Base-by-base conservation (phyloP, 257 asterid species). In the Cordia subcordata region DNA sequence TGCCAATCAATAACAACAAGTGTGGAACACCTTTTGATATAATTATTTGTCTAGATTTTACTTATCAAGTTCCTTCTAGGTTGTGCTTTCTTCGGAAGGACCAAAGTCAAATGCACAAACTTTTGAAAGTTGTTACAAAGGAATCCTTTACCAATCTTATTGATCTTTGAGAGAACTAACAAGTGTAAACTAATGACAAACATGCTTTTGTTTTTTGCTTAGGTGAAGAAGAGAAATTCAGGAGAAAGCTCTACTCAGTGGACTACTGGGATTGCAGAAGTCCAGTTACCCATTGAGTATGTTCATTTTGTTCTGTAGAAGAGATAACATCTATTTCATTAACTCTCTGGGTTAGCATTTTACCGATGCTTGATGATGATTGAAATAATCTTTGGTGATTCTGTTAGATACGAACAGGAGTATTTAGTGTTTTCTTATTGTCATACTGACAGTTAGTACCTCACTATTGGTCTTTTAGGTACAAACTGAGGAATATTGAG, bases 181-280 rank as follows among this genome's bases (percentile, higher is more conserved):
- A 27, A 27, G 6, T 27, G n/a, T n/a, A 17, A 21, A 49, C 5
- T 13, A n/a, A 49, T 18, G 54, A 16, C 2, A 22, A n/a, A 23
- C 59, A 21, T 39, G 3, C 49, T 8, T 11, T 11, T 64, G 8
- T 20, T 11, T 53, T 64, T 45, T 32, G 32, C 57, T 71, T 77
- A 90, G 97, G 97, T 87, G 74, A 88, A 81, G 85, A 82, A 77
- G 76, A 87, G 96, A 69, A 88, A 76, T 67, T 84, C 99, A 52
- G 88, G 81, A 62, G 99, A 92, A 68, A 86, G 87, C 81, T 88
- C 99, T 63, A 92, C 99, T 32, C 99, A 92, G 75, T 92, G 99
- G 99, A 92, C 99, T 21, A 92, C 99, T 12, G 99, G 99, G 64
- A 92, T 92, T 60, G 96, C 99, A 53, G 99, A 92, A 82, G 65